Base-by-base conservation (phyloP, 768 basidiomycete species). In the Leucocoprinus sp. region DNA sequence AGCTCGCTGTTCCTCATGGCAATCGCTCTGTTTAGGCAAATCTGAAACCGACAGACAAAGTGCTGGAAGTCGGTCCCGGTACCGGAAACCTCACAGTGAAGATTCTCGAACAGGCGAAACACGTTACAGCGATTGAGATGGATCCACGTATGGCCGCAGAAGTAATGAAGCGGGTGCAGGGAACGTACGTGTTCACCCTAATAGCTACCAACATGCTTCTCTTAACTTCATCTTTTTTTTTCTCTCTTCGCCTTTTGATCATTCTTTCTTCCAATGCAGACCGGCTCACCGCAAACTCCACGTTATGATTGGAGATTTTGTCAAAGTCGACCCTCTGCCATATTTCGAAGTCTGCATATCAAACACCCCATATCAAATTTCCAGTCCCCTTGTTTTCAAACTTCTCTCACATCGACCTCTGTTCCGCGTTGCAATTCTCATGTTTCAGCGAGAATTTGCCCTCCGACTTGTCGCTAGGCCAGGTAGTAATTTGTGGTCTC, bases 381-480 rank as follows among this genome's bases (percentile, higher is more conserved):
- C 96, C 2, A 98, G 96, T 0, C 90, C 93, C 4, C 83, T 99
- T 40, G 85, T 97, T 45, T 99, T 99, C 75, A 88, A 90, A 49
- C 78, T 99, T 26, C 81, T 98, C 39, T 98, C 96, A 2, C 93
- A 97, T 57, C 86, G 96, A 2, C 96, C 96, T 0, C 71, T 97
- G 35, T 91, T 88, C 61, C 90, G 95, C 19, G 80, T 87, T 47
- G 90, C 92, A 26, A 91, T 99, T 51, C 86, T 99, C 68, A 99
- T 99, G 96, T 99, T 99, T 70, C 96, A 99, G 67, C 85, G 93
- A 45, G 96, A 99, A 64, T 99, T 99, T 57, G 96, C 96, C 0
- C 72, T 93, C 50, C 84, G 96, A 1, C 76, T 99, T 8, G 81
- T 88, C 33, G 95, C 95, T 3, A 72, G 77, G 18, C 92, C 96